These are phyloP conservation scores for Aaosphaeria arxii DNA, from an alignment of 2,329 filamentous ascomycete genomes.

Conservation along the genomic window DNA sequence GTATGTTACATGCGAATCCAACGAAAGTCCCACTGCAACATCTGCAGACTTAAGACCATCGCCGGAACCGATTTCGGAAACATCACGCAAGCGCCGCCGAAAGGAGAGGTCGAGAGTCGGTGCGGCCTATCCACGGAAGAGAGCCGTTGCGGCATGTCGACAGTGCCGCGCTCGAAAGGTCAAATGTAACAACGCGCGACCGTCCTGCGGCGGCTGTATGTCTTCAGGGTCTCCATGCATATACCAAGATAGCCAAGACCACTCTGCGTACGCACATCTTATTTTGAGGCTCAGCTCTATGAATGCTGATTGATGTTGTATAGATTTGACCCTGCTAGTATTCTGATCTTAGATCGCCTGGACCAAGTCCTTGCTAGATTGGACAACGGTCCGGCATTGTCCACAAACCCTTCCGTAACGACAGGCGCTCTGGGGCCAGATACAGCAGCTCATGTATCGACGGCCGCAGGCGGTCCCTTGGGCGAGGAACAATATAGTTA, in stretches of 20 bases:
- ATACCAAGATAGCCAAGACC: constrained; percentile 4
- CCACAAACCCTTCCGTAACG: neutral
- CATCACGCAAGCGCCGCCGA: too few relatives aligned
- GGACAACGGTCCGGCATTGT: constrained; percentile 1
- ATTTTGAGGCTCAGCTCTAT: constrained; percentile 19
- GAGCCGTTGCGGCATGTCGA: constrained; percentile 6
- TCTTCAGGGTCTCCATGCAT: constrained; percentile 7
- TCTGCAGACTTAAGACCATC: too few relatives aligned
- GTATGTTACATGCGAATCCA: too few relatives aligned
- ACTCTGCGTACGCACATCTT: constrained; percentile 9
- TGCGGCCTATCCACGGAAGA: neutral
- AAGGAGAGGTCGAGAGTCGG: too few relatives aligned
- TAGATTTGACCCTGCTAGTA: constrained; percentile 27
- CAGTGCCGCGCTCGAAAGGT: constrained; percentile 4
- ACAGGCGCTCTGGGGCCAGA: neutral
- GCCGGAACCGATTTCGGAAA: too few relatives aligned
- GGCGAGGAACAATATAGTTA: neutral
- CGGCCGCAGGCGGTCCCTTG: neutral
- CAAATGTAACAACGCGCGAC: constrained; percentile 13
- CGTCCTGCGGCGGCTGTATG: constrained; percentile 9
- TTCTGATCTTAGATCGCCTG: neutral
- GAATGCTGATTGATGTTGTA: neutral
- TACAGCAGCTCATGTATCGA: neutral
- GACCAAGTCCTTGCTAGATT: neutral
- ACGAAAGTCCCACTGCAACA: too few relatives aligned